A percentile compares a stretch with the other conserved stretches of the same genome.
Conservation (phyloP, 257 asterid species). For the Primulina tabacum region DNA sequence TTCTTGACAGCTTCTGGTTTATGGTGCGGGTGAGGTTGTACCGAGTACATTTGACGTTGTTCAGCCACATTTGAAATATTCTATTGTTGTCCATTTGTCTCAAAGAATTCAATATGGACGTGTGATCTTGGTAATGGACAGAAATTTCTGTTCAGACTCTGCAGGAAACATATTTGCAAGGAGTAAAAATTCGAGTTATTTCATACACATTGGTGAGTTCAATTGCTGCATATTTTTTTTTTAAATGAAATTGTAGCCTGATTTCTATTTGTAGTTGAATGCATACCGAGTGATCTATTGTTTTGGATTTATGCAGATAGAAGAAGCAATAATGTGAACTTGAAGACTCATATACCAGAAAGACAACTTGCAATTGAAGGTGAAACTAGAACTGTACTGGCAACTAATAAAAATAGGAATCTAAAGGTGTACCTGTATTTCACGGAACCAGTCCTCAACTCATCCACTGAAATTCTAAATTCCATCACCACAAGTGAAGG, state of each 20-base stretch:
- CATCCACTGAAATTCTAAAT: conserved; percentile 68
- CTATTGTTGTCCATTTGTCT: conserved; percentile 55
- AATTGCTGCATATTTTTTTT: neutral
- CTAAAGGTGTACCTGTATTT: conserved; percentile 71
- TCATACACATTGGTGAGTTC: conserved; percentile 72
- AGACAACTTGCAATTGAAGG: conserved; percentile 59
- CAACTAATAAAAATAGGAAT: conserved; percentile 61
- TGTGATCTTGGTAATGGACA: conserved; percentile 64
- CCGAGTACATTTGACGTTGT: conserved; percentile 54
- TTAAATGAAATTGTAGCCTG: neutral
- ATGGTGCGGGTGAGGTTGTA: conserved; percentile 72
- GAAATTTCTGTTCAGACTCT: conserved; percentile 64
- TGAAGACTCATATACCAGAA: conserved; percentile 83
- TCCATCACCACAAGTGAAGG: conserved; percentile 65
- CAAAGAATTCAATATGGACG: conserved; percentile 61
- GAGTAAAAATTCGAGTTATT: conserved; percentile 64
- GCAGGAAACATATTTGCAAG: conserved; percentile 76
- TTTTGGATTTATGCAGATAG: conserved; percentile 50
- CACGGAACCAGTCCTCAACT: conserved; percentile 71
- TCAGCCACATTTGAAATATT: conserved; percentile 56
- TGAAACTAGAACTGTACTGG: conserved; percentile 65
- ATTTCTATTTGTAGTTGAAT: neutral
- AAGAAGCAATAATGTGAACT: conserved; percentile 57
- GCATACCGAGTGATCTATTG: conserved; percentile 11
- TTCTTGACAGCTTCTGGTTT: conserved; percentile 70